A percentile compares a stretch with the other conserved stretches of the same genome.
Conservation (phyloP, 331 rosid species). For the Acacia pycnantha region DNA sequence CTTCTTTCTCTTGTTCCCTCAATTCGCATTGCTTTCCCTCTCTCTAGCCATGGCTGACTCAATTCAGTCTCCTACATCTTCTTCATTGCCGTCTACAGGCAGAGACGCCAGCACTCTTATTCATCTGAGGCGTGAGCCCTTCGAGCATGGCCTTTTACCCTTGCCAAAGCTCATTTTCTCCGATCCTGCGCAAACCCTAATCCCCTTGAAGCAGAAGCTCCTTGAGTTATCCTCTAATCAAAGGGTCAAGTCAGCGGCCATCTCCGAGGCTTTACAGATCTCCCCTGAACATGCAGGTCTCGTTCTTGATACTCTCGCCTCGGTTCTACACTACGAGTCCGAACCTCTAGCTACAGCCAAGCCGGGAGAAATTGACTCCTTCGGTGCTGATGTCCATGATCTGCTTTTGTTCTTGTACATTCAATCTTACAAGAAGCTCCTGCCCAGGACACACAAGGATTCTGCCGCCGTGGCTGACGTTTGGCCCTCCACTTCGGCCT, state of each 20-base stretch:
- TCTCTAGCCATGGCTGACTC: slow-evolving; percentile 60
- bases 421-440: slow-evolving; percentile 62
- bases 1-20: slow-evolving; percentile 16
- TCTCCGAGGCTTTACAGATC: slow-evolving; percentile 85
- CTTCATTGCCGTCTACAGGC: slow-evolving; percentile 26
- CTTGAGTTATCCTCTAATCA: slow-evolving; percentile 42
- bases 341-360: slow-evolving; percentile 61
- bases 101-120: slow-evolving; percentile 50
- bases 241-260: slow-evolving; percentile 53
- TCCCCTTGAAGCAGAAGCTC: slow-evolving; percentile 68
- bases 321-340: slow-evolving; percentile 70
- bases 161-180: slow-evolving; percentile 80
- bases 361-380: slow-evolving; percentile 43
- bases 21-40: slow-evolving; percentile 19
- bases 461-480: slow-evolving; percentile 76
- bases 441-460: slow-evolving; percentile 75
- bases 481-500: slow-evolving; percentile 81
- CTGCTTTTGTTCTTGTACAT: slow-evolving; percentile 53
- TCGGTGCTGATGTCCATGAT: slow-evolving; percentile 42
- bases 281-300: slow-evolving; percentile 78
- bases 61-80: slow-evolving; percentile 54
- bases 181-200: slow-evolving; percentile 91
- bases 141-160: slow-evolving; percentile 90
- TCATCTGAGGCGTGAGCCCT: slow-evolving; percentile 87
- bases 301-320: slow-evolving; percentile 76